Base-by-base conservation (phyloP, 2,329 filamentous ascomycete species). In the Saccharata proteae region DNA sequence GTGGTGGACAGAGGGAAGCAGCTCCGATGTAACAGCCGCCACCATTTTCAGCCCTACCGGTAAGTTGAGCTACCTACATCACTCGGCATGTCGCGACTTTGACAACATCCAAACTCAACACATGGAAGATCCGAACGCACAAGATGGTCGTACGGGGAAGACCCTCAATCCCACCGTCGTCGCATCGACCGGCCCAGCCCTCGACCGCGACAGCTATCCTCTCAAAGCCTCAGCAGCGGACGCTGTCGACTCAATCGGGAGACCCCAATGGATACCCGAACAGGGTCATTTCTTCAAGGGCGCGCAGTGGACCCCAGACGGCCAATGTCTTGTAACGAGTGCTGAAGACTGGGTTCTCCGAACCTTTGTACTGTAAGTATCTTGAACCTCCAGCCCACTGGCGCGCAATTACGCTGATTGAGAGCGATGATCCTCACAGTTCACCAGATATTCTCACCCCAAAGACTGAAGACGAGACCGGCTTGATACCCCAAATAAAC, bases 271-370 rank as follows among this genome's bases (percentile, higher is more conserved):
- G 20, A 16, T 6, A 6, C 29, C 22, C 12, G 6, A 21, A 21
- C 31, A 19, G 10, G 4, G 14, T 27, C 21, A 30, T 10, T 10
- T 29, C 7, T 28, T 33, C 62, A 35, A 18, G 11, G 6, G n/a
- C 4, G 22, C 23, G 3, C 11, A 7, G 5, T 35, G 64, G 62
- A 58, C 64, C 6, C 54, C 67, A 11, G 72, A 77, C 46, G 72
- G 72, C 5, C 73, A 67, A 1, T 65, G 61, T 14, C 45, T 77
- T 15, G 46, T 77, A 36, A 68, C 70, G 3, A 62, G 64, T 23
- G 67, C 60, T 35, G 62, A 58, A 13, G 61, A 69, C 39, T 56
- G 68, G 30, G 47, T 54, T 35, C 55, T 70, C n/a, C 58, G 65
- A 41, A 65, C 64, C 1, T 72, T 67, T 43, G 57, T 73, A 5